Evolutionary conservation across 768 basidiomycete genomes (phyloP).

Genomic region (Boletus edulis): DNA sequence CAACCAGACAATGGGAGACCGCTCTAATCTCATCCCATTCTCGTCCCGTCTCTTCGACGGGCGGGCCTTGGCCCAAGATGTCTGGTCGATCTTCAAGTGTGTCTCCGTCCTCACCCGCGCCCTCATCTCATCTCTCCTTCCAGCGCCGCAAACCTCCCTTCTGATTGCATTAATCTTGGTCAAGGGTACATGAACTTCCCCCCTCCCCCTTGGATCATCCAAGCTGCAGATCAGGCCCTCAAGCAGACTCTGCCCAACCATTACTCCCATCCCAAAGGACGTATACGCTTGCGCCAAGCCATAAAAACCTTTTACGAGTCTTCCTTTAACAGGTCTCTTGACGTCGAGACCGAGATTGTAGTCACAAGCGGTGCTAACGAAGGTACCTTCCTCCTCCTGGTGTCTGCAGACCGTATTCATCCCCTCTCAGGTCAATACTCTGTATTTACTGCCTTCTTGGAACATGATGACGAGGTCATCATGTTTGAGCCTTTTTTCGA

Average conservation of each 20-base stretch:
- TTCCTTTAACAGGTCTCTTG: slow-evolving; percentile 63
- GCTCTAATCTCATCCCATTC: slow-evolving; percentile 57
- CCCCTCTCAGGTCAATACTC: slow-evolving; percentile 73
- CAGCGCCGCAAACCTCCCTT: slow-evolving; percentile 84
- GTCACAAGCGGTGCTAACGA: slow-evolving; percentile 98
- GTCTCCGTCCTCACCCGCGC: slow-evolving; percentile 6
- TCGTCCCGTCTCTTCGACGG: slow-evolving; percentile 74
- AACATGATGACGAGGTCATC: slow-evolving; percentile 94
- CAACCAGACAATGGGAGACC: slow-evolving; percentile 29
- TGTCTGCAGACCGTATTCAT: slow-evolving; percentile 1
- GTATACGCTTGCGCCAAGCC: slow-evolving; percentile 83
- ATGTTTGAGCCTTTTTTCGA: slow-evolving; percentile 99
- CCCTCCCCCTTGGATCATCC: slow-evolving; percentile 76
- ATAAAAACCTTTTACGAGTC: slow-evolving; percentile 78
- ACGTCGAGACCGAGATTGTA: slow-evolving; percentile 85
- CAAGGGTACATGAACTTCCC: slow-evolving; percentile 94
- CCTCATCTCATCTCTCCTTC: slow-evolving; percentile 3
- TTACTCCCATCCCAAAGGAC: slow-evolving; percentile 89
- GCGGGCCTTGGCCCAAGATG: slow-evolving; percentile 76
- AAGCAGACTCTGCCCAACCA: slow-evolving; percentile 66
- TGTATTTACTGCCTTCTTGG: slow-evolving; percentile 87
- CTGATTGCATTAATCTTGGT: slow-evolving; percentile 94
- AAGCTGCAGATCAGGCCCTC: slow-evolving; percentile 72
- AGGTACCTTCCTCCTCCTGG: slow-evolving; percentile 45
- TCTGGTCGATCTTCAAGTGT: slow-evolving; percentile 91